Base-by-base conservation (phyloP, 495 filamentous ascomycete genomes). In the Hypoxylon perforatum region DNA sequence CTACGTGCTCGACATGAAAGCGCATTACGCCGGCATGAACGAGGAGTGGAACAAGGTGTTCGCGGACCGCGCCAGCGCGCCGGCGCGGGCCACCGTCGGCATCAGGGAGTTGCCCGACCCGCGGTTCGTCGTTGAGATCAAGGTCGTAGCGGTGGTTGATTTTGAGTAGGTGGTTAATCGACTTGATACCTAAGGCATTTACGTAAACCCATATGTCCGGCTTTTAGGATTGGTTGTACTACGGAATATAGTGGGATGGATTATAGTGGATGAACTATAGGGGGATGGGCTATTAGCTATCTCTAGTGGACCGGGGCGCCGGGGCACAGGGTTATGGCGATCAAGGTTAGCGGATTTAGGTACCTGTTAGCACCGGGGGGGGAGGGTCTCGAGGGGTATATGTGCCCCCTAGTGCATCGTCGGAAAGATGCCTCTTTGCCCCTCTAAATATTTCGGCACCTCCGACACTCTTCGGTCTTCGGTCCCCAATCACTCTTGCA, bases 41-140 rank as follows among this genome's bases (percentile, higher is more conserved):
- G 76, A 78, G 53, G 77, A 75, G 48, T 79, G 76, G 77, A 79
- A 79, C 42, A 74, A 77, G 59, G 62, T 79, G 15, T 79, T 72
- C 57, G 14, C 65, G 28, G 70, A 75, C 48, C 69, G 76, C 15
- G 66, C 41, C 14, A 76, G 69, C 44, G 77, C 75, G 15, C 77
- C 77, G 0, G 64, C 73, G 22, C 53, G 76, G 14, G 76, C 77
- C 5, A 79, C 76, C 0, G 62, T 79, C 36, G 76, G 74, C 11
- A 71, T 79, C 10, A 70, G 61, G 21, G 76, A 77, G 57, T 57
- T 78, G 41, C 76, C 76, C 1, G 74, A 77, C 60, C 70, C 73
- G 3, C 71, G 67, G 0, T 75, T 79, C 47, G 45, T 71, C 44
- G 77, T 78, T 25, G 74, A 79, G 45, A 71, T 78, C 11, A 79